These are phyloP conservation scores for Puccinia horiana DNA, from an alignment of 1,284 basidiomycete genomes.

Conservation along the genomic window DNA sequence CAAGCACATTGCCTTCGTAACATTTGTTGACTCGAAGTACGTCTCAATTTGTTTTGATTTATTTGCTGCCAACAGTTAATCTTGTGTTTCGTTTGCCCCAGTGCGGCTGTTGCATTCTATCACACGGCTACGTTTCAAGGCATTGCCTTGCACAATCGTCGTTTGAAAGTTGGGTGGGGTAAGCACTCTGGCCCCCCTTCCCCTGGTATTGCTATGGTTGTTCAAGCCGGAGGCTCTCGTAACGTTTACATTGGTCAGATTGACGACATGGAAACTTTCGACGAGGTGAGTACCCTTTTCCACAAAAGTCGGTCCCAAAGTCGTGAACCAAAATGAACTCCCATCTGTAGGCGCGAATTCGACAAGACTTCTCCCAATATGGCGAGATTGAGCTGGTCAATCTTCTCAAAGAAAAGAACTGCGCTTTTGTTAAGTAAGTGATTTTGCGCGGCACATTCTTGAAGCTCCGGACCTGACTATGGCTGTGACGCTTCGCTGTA, in stretches of 20 bases:
- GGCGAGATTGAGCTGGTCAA: slow-evolving; percentile 75
- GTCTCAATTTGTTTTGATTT: slow-evolving; percentile 32
- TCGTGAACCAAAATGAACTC: slow-evolving; percentile 74
- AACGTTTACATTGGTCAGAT: slow-evolving; percentile 82
- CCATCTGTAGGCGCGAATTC: slow-evolving; percentile 63
- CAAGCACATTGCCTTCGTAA: slow-evolving; percentile 75
- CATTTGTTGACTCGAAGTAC: slow-evolving; percentile 54
- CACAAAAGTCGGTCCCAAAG: background rate
- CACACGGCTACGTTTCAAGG: slow-evolving; percentile 83
- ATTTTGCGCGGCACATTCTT: slow-evolving; percentile 56
- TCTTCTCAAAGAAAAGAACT: slow-evolving; percentile 92
- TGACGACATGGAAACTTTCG: slow-evolving; percentile 29
- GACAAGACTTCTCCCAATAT: slow-evolving; percentile 49
- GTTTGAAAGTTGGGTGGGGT: slow-evolving; percentile 92
- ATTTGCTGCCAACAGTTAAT: slow-evolving; percentile 68
- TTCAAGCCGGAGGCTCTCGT: slow-evolving; percentile 84
- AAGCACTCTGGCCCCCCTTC: slow-evolving; percentile 67
- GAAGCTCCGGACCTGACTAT: background rate
- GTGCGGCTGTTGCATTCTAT: slow-evolving; percentile 85
- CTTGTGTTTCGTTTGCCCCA: slow-evolving; percentile 60
- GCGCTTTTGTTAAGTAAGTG: slow-evolving; percentile 82
- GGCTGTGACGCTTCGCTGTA: slow-evolving; percentile 16
- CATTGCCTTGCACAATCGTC: slow-evolving; percentile 81
- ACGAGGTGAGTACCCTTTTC: slow-evolving; percentile 21
- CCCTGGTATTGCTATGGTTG: slow-evolving; percentile 76